Base-by-base conservation (phyloP, 257 asterid species). In the Scutellaria baicalensis region DNA sequence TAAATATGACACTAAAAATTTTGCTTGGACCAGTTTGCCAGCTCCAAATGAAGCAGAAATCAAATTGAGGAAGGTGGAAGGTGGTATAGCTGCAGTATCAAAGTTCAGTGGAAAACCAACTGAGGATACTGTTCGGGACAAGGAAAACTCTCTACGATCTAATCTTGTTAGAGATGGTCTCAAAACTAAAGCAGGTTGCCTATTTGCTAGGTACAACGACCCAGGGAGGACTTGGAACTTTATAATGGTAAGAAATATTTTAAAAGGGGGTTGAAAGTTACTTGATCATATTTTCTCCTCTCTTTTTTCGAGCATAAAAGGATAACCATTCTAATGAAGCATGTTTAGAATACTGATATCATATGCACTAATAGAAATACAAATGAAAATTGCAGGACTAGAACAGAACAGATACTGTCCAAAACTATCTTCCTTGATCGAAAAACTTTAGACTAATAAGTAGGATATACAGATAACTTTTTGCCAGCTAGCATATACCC, bases 201-300 rank as follows among this genome's bases (percentile, higher is more conserved):
- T 88, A 83, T 75, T 93, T 4, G 98, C 97, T 13, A 96, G 96
- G 6, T 93, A 93, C 84, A 93, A 93, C 51, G 98, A 90, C 80
- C 97, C 97, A 8, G 96, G 90, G 57, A 82, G 88, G 38, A 93
- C 98, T 3, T 71, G 88, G 92, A 85, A 80, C 80, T 88, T 80
- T 68, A 79, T 78, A 18, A 85, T 86, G 98, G 97, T 90, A 83
- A 49, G 82, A 59, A 20, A 27, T 27, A 27, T 3, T 27, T 27
- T 4, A 2, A 27, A 27, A 27, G 33, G 33, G 33, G 4, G 3
- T 27, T 27, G 33, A 27, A 27, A 27, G 39, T 35, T 62, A 16
- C 9, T n/a, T 11, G 17, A 50, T 1, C 2, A 0, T 27, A 27
- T 44, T 54, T 9, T 20, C 55, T 44, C 4, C 16, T 20, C 38